Evolutionary conservation across 2,329 filamentous ascomycete genomes (phyloP).

Genomic region (Neoarthrinium moseri): DNA sequence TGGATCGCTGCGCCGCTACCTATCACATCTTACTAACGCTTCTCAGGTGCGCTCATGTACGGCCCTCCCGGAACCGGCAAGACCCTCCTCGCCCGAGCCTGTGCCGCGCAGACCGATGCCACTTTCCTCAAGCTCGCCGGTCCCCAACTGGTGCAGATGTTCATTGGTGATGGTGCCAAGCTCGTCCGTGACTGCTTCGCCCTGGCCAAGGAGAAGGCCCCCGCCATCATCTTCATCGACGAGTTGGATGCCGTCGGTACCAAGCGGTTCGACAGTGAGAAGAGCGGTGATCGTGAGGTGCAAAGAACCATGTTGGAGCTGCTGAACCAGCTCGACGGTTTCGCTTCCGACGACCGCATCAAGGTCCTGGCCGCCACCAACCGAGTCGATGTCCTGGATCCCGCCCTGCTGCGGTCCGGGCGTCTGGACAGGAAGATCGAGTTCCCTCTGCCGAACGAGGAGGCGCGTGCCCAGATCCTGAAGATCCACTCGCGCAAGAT

Average conservation of each 20-base stretch:
- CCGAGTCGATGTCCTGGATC: conserved; percentile 90
- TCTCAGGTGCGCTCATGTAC: conserved; percentile 91
- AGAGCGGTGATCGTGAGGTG: conserved; percentile 95
- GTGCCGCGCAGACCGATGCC: conserved; percentile 95
- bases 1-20: conserved; percentile 5
- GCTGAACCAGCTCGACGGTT: conserved; percentile 96
- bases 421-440: conserved; percentile 97
- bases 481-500: conserved; percentile 98
- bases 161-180: conserved; percentile 97
- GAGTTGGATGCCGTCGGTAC: conserved; percentile 98
- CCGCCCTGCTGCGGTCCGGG: conserved; percentile 84
- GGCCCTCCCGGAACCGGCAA: conserved; percentile 89
- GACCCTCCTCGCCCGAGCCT: conserved; percentile 89
- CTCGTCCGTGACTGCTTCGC: conserved; percentile 97
- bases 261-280: conserved; percentile 98
- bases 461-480: conserved; percentile 93
- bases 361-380: conserved; percentile 96
- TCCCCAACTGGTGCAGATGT: conserved; percentile 98
- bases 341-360: conserved; percentile 94
- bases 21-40: conserved; percentile 13
- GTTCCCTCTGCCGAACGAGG: conserved; percentile 96
- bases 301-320: conserved; percentile 99
- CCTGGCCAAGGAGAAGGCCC: conserved; percentile 96
- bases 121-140: conserved; percentile 98
- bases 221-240: conserved; percentile 99